phyloP scores from a whole-genome alignment of 1,284 basidiomycete species.

The Schizopora paradoxa region DNA sequence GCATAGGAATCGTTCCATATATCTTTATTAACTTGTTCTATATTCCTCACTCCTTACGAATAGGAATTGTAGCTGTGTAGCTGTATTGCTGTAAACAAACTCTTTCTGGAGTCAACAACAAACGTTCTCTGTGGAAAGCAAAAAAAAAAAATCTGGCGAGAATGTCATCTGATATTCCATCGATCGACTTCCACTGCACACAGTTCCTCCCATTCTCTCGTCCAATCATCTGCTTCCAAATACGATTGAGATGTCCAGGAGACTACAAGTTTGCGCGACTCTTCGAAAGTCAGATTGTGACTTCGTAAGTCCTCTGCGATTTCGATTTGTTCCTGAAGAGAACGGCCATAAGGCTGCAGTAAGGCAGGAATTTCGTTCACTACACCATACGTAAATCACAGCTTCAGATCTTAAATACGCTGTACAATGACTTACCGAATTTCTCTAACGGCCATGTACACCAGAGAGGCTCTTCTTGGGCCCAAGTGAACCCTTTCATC shows the following conservation, averaged over 20 bases:
- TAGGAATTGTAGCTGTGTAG: background rate
- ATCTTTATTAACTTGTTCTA: conserved; percentile 15
- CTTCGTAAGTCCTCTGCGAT: conserved; percentile 53
- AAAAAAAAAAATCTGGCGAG: no score
- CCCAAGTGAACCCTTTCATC: conserved; percentile 64
- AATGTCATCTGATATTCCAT: conserved; percentile 47
- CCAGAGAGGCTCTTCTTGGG: conserved; percentile 65
- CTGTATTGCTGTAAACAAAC: no score
- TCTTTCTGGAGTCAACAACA: no score
- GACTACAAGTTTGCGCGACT: conserved; percentile 50
- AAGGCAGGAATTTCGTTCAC: conserved; percentile 53
- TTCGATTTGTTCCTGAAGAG: conserved; percentile 50
- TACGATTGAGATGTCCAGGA: conserved; percentile 63
- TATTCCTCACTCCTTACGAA: conserved; percentile 2
- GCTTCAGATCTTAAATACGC: conserved; percentile 1
- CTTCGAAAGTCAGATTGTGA: conserved; percentile 64
- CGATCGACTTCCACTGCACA: conserved; percentile 66
- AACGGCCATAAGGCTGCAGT: conserved; percentile 61
- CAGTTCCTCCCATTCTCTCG: conserved; percentile 67
- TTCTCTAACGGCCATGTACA: conserved; percentile 73
- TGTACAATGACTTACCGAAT: conserved; percentile 50
- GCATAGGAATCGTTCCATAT: conserved; percentile 35
- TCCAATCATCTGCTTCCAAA: conserved; percentile 64
- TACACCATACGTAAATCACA: conserved; percentile 25
- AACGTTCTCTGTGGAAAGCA: no score